phyloP scores from a whole-genome alignment of 2,329 filamentous ascomycete species.

The Beauveria sp. region DNA sequence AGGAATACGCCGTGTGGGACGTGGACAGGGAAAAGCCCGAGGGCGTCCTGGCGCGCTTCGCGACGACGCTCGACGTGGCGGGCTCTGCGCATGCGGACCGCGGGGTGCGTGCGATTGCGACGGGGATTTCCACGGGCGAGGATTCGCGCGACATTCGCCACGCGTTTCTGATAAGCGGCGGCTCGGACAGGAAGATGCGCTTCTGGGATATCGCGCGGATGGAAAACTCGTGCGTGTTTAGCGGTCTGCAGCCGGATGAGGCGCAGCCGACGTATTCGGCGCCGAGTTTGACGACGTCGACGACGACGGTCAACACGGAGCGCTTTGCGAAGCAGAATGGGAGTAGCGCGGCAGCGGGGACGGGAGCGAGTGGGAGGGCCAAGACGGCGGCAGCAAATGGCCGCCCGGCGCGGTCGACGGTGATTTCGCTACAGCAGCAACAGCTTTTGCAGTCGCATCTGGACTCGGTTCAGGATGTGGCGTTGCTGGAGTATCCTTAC shows the following conservation, averaged over 20 bases:
- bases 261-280: slow-evolving; percentile 65
- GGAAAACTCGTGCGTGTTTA: slow-evolving; percentile 73
- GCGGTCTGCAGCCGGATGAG: slow-evolving; percentile 65
- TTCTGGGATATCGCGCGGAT: slow-evolving; percentile 85
- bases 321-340: slow-evolving; percentile 35
- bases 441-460: slow-evolving; percentile 78
- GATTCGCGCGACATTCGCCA: slow-evolving; percentile 67
- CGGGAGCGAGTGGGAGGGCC: slow-evolving; percentile 20
- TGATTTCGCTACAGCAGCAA: slow-evolving; percentile 84
- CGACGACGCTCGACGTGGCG: slow-evolving; percentile 60
- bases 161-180: slow-evolving; percentile 79
- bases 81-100: slow-evolving; percentile 48
- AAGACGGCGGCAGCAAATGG: slow-evolving; percentile 20
- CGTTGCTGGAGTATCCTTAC: slow-evolving; percentile 82
- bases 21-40: slow-evolving; percentile 86
- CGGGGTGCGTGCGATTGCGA: slow-evolving; percentile 67
- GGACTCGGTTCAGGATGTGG: slow-evolving; percentile 81
- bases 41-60: slow-evolving; percentile 79
- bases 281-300: slow-evolving; percentile 52
- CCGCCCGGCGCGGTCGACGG: slow-evolving; percentile 63
- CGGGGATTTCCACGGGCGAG: slow-evolving; percentile 63
- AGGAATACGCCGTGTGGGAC: slow-evolving; percentile 74
- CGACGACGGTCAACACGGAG: slow-evolving; percentile 63
- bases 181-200: slow-evolving; percentile 81
- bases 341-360: slow-evolving; percentile 18